phyloP scores from a whole-genome alignment of 345 rosid species.

The Pelargonium nanum region DNA sequence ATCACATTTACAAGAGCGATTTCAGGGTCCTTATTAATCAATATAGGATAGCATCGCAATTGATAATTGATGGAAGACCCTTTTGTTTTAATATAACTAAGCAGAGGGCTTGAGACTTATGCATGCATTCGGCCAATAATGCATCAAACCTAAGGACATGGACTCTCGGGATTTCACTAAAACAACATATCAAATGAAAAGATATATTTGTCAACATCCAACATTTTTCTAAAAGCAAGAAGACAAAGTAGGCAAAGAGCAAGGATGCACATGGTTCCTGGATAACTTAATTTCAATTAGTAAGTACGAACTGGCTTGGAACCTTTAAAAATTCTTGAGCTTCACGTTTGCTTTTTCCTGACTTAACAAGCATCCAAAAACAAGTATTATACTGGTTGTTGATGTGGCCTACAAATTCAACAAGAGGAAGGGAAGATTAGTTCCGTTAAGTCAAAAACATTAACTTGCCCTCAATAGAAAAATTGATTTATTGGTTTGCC shows the following conservation, averaged over 20 bases:
- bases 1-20: not conserved
- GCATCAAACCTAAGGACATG: not conserved
- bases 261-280: not conserved
- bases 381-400: slow-evolving; percentile 93
- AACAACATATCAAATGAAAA: not conserved
- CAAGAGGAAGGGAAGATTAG: not conserved
- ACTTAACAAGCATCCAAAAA: slow-evolving; percentile 88
- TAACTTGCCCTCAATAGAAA: not conserved
- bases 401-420: slow-evolving; percentile 60
- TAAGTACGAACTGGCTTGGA: not conserved
- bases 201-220: not conserved
- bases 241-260: not conserved
- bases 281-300: not conserved
- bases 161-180: not conserved
- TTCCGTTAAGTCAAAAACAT: not conserved
- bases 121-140: not conserved
- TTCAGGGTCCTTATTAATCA: not conserved
- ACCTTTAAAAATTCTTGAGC: slow-evolving; percentile 77
- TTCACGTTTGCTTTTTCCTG: slow-evolving; percentile 63
- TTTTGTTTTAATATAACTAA: too few relatives aligned
- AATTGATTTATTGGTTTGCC: not conserved
- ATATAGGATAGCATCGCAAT: not conserved
- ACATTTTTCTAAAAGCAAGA: not conserved
- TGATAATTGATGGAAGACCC: not conserved
- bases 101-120: not conserved